Conservation (phyloP, 495 filamentous ascomycete species). For the Xylaria castorea region DNA sequence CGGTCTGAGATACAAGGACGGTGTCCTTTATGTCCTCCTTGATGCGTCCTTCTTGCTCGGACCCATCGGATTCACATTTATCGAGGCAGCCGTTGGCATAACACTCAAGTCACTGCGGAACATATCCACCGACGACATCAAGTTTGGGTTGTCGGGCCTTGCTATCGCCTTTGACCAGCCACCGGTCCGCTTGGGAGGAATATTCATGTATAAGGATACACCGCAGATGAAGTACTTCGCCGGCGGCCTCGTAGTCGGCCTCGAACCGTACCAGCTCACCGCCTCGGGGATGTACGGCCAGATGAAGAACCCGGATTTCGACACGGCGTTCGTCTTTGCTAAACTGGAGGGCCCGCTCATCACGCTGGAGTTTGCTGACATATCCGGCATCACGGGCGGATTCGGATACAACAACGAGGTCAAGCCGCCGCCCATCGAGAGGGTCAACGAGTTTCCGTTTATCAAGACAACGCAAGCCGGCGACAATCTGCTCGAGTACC, state of each 20-base stretch:
- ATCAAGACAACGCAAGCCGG: conserved; percentile 24
- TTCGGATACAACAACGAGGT: conserved; percentile 53
- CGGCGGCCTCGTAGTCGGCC: conserved; percentile 44
- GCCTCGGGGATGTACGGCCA: conserved; percentile 44
- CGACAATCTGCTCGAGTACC: not conserved
- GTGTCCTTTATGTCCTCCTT: too few relatives aligned
- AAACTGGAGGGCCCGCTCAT: conserved; percentile 50
- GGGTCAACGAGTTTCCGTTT: conserved; percentile 48
- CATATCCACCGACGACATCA: not conserved
- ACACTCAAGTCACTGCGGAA: conserved; percentile 20
- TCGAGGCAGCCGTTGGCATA: conserved; percentile 43
- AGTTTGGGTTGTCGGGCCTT: not conserved
- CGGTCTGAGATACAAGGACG: too few relatives aligned
- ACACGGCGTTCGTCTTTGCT: conserved; percentile 50
- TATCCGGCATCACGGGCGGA: conserved; percentile 47
- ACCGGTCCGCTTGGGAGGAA: conserved; percentile 30
- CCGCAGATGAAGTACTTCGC: conserved; percentile 36
- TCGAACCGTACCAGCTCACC: conserved; percentile 41
- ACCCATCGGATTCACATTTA: too few relatives aligned
- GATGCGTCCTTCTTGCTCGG: too few relatives aligned
- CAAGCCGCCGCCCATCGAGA: conserved; percentile 35
- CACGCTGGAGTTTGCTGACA: conserved; percentile 44
- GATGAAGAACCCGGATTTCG: conserved; percentile 29
- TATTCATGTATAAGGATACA: conserved; percentile 40
- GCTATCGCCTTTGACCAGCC: conserved; percentile 7